Evolutionary conservation across 768 basidiomycete genomes (phyloP), one percentile per base, ranked within the genome.

Genomic region (Russula foetens): DNA sequence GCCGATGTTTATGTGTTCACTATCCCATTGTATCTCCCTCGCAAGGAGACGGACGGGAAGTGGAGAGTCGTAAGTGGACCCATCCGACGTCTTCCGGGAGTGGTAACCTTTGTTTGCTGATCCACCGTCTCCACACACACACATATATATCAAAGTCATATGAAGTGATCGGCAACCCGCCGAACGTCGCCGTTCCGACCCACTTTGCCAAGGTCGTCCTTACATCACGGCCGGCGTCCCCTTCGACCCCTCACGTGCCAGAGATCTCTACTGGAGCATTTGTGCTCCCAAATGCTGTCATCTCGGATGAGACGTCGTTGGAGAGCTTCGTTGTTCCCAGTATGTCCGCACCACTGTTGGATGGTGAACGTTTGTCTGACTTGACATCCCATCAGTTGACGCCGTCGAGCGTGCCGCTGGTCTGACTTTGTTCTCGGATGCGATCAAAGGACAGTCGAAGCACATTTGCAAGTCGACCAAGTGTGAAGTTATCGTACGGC

Each of bases 1-100:
- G 75, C 89, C 44, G 94, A 99, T 69, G 97, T 99, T 52, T 99
- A 95, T 73, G 86, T 98, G 49, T 99, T 99, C 75, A 99, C 97
- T 3, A 81, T 99, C 19, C 97, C 97, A 0, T 77, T 99, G n/a
- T 99, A 98, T 74, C 82, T 98, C 2, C 97, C 97, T 1, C 84
- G 81, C 51, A 81, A 82, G 51, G 88, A 92, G 4, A 68, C 83
- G 3, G 96, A 98, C 69, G 94, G 95, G 11, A 98, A 96, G 75
- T 98, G 89, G 88, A 84, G 92, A 58, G 89, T 98, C 66, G 95
- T 97, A 68, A 73, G 91, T 82, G 33, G 38, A 1, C 45, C 19
- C 28, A 21, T 51, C 11, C 14, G 15, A 21, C 4, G 9, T 17
- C n/a, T 15, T 28, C 21, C 14, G 8, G 21, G 35, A 53, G 4